Percentiles rank a stretch among this genome's conserved stretches.
phyloP scores from a whole-genome alignment of 331 rosid genomes.

The Pyracantha coccinea region DNA sequence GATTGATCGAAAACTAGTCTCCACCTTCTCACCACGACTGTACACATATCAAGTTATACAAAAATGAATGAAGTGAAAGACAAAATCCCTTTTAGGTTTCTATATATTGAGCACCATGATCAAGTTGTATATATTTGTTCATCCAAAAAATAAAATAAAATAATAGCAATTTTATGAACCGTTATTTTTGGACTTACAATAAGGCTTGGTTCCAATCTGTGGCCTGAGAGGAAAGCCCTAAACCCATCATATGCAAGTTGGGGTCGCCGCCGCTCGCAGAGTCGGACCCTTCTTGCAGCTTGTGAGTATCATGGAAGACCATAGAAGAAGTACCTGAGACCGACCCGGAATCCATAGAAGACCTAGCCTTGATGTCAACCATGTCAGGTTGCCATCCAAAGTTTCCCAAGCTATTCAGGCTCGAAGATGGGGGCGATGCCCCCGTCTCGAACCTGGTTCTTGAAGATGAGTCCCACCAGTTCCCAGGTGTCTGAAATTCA shows the following conservation, averaged over 20 bases:
- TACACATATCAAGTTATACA: background rate
- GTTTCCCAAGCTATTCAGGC: constrained; percentile 44
- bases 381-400: constrained; percentile 62
- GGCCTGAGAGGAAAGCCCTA: constrained; percentile 75
- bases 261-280: constrained; percentile 42
- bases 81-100: background rate
- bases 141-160: background rate
- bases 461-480: constrained; percentile 90
- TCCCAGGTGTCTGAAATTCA: constrained; percentile 72
- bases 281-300: constrained; percentile 39
- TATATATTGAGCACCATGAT: background rate
- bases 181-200: constrained; percentile 48
- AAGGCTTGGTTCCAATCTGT: constrained; percentile 91
- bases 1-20: constrained; percentile 58
- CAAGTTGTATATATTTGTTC: background rate
- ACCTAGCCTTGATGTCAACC: constrained; percentile 55
- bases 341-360: constrained; percentile 52
- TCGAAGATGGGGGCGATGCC: constrained; percentile 63
- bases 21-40: constrained; percentile 57
- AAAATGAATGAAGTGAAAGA: background rate
- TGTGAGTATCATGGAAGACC: constrained; percentile 45
- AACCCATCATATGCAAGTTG: constrained; percentile 76
- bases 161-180: background rate
- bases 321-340: constrained; percentile 42
- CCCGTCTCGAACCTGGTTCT: constrained; percentile 60